A percentile compares a stretch with the other conserved stretches of the same genome.
phyloP scores from a whole-genome alignment of 768 basidiomycete genomes.

The Pulveroboletus sp. region DNA sequence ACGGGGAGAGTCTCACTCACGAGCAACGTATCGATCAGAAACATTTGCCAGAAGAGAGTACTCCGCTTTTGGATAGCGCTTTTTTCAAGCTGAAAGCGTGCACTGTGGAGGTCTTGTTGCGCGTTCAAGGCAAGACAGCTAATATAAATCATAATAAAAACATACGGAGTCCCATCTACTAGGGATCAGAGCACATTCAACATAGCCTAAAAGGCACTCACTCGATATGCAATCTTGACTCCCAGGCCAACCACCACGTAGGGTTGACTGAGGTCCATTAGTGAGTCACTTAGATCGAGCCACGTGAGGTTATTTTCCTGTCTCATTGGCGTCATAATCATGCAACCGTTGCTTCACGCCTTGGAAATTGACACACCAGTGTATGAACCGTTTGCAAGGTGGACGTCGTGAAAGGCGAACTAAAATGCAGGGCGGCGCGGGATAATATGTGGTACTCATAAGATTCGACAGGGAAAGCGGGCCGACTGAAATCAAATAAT shows the following conservation, averaged over 20 bases:
- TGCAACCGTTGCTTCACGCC: slow-evolving; percentile 12
- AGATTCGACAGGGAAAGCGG: slow-evolving; percentile 48
- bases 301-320: slow-evolving; percentile 44
- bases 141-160: background rate
- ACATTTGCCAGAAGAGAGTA: slow-evolving; percentile 67
- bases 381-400: slow-evolving; percentile 53
- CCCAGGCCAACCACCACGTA: slow-evolving; percentile 60
- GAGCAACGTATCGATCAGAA: slow-evolving; percentile 54
- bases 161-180: slow-evolving; percentile 54
- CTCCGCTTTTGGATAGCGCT: slow-evolving; percentile 43
- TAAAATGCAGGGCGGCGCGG: slow-evolving; percentile 46
- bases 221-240: slow-evolving; percentile 55
- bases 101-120: slow-evolving; percentile 50
- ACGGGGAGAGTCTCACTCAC: slow-evolving; percentile 32
- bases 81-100: slow-evolving; percentile 54
- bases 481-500: slow-evolving; percentile 51
- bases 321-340: background rate
- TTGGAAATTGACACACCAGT: slow-evolving; percentile 38
- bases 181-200: background rate
- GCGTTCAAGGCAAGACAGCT: background rate
- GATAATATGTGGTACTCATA: slow-evolving; percentile 61
- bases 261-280: slow-evolving; percentile 41
- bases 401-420: slow-evolving; percentile 42
- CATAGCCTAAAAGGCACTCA: slow-evolving; percentile 30
- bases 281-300: slow-evolving; percentile 52